phyloP scores from a whole-genome alignment of 2,329 filamentous ascomycete species.

The Alternaria angustiovoidea region DNA sequence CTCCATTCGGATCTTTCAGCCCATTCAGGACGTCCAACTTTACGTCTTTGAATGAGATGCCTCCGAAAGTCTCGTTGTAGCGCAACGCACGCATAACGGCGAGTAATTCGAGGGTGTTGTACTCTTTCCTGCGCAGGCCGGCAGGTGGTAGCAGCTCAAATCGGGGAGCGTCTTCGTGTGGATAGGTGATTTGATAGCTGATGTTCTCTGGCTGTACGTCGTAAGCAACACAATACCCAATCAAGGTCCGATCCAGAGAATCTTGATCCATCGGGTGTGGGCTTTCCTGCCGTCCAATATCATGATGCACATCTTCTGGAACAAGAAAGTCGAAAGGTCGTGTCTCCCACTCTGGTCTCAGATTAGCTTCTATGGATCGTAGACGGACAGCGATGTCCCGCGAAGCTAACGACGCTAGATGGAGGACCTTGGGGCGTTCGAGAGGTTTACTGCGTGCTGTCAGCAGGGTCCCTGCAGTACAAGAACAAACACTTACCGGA shows the following conservation, averaged over 20 bases:
- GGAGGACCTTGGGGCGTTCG: slow-evolving; percentile 63
- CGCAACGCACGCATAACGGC: slow-evolving; percentile 73
- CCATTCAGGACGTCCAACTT: slow-evolving; percentile 71
- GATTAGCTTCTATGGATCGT: slow-evolving; percentile 66
- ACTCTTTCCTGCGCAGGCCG: slow-evolving; percentile 60
- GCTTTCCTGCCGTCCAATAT: slow-evolving; percentile 44
- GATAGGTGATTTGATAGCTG: slow-evolving; percentile 50
- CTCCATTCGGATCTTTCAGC: slow-evolving; percentile 66
- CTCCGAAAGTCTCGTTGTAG: slow-evolving; percentile 74
- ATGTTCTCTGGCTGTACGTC: slow-evolving; percentile 72
- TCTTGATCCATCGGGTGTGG: slow-evolving; percentile 66
- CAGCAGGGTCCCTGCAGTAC: slow-evolving; percentile 1
- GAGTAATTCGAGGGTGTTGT: slow-evolving; percentile 69
- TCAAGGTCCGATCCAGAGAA: slow-evolving; percentile 71
- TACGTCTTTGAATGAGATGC: slow-evolving; percentile 72
- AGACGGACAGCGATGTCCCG: slow-evolving; percentile 70
- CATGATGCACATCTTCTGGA: slow-evolving; percentile 57
- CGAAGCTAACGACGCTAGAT: slow-evolving; percentile 70
- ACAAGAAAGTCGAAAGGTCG: slow-evolving; percentile 70
- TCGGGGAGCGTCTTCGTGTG: slow-evolving; percentile 68
- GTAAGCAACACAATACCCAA: slow-evolving; percentile 75
- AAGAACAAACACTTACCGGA: slow-evolving; percentile 56
- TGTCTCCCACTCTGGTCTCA: slow-evolving; percentile 72
- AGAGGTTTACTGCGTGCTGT: slow-evolving; percentile 58
- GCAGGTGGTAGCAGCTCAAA: slow-evolving; percentile 70